Percentiles rank a stretch among this genome's conserved stretches.
phyloP scores from a whole-genome alignment of 1,139 yeast species.

The Kazachstania sp. region DNA sequence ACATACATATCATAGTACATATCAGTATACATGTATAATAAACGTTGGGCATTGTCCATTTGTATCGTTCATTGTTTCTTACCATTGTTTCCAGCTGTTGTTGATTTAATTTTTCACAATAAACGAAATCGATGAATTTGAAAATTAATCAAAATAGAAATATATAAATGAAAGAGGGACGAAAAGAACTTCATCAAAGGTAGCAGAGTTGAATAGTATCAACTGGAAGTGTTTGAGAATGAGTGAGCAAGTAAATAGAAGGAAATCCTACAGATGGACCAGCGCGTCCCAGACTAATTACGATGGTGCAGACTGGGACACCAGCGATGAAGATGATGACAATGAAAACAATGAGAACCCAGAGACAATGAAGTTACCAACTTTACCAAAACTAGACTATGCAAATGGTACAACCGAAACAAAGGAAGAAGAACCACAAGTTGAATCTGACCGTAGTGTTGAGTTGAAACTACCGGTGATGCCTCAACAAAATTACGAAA shows the following conservation, averaged over 20 bases:
- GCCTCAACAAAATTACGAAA: not conserved
- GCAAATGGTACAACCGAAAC: not conserved
- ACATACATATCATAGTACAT: not conserved
- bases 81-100: too few relatives aligned
- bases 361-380: slow-evolving; percentile 6
- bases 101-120: too few relatives aligned
- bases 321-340: slow-evolving; percentile 17
- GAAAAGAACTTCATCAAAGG: not conserved
- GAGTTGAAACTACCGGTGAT: not conserved
- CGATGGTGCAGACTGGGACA: slow-evolving; percentile 52
- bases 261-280: slow-evolving; percentile 57
- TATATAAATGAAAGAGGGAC: not conserved
- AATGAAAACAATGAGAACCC: not conserved
- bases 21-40: not conserved
- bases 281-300: slow-evolving; percentile 46
- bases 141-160: not conserved
- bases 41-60: too few relatives aligned
- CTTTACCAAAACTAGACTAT: slow-evolving; percentile 9
- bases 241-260: slow-evolving; percentile 39
- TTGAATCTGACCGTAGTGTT: not conserved
- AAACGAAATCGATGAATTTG: too few relatives aligned
- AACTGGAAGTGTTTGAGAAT: not conserved
- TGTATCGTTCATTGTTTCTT: too few relatives aligned
- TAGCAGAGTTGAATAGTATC: not conserved
- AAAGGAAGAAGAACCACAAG: not conserved